Conservation (phyloP, 768 basidiomycete species). For the Amanita thiersii region DNA sequence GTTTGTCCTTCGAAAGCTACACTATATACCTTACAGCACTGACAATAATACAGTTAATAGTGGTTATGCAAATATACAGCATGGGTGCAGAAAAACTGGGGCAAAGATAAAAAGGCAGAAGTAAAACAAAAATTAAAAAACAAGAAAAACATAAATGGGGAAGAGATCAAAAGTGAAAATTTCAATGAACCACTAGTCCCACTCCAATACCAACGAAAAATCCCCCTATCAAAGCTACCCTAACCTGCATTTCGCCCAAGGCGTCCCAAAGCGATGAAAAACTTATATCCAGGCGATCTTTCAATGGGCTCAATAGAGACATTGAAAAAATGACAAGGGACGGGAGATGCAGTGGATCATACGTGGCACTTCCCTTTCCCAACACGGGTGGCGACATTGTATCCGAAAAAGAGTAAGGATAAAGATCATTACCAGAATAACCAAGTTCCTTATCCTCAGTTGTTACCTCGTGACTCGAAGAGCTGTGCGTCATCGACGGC, state of each 20-base stretch:
- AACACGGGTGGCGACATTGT: not conserved
- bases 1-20: no score
- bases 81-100: no score
- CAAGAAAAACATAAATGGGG: not conserved
- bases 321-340: constrained; percentile 54
- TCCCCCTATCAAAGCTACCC: constrained; percentile 26
- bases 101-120: no score
- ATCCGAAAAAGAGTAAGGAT: constrained; percentile 4
- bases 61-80: no score
- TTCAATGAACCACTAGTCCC: constrained; percentile 12
- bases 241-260: constrained; percentile 20
- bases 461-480: not conserved
- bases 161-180: not conserved
- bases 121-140: no score
- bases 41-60: no score
- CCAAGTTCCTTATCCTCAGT: no score
- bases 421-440: constrained; percentile 3
- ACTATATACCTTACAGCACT: no score
- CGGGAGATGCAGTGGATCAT: constrained; percentile 63
- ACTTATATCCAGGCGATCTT: constrained; percentile 5
- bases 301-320: constrained; percentile 47
- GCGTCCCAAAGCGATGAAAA: constrained; percentile 10
- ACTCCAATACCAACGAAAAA: constrained; percentile 32
- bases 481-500: not conserved
- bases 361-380: constrained; percentile 15